Evolutionary conservation across 176 grass and related monocot genomes (phyloP).

Genomic region (Triticum dicoccoides): DNA sequence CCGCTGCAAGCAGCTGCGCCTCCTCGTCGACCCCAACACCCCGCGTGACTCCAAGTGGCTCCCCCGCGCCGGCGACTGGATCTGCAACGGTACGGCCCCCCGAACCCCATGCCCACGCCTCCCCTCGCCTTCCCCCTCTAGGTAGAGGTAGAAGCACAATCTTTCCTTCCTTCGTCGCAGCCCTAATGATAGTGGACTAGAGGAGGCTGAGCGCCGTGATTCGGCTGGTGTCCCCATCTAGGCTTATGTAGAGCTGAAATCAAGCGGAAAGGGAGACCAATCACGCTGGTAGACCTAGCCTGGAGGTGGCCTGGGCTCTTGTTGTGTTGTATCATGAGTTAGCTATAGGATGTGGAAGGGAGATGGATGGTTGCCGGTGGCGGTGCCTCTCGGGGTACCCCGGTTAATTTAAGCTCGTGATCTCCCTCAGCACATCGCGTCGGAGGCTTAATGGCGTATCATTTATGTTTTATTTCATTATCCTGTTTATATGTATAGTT

Average conservation of each 20-base stretch:
- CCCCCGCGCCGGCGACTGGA: constrained; percentile 92
- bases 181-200: background rate
- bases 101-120: background rate
- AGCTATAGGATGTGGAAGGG: background rate
- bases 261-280: background rate
- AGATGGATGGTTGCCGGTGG: background rate
- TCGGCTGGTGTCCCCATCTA: no score
- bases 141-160: background rate
- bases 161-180: no score
- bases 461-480: background rate
- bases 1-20: constrained; percentile 93
- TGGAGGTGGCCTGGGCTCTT: background rate
- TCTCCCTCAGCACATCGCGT: background rate
- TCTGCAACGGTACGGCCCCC: constrained; percentile 50
- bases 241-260: background rate
- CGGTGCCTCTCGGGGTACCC: no score
- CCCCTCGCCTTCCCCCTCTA: background rate
- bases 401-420: background rate
- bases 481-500: background rate
- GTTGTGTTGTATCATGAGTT: background rate
- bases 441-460: background rate
- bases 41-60: constrained; percentile 96
- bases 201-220: no score
- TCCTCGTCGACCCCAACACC: constrained; percentile 82
- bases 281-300: background rate